Base-by-base conservation (phyloP, 2,329 filamentous ascomycete genomes). In the Pezizomycotina sp. region DNA sequence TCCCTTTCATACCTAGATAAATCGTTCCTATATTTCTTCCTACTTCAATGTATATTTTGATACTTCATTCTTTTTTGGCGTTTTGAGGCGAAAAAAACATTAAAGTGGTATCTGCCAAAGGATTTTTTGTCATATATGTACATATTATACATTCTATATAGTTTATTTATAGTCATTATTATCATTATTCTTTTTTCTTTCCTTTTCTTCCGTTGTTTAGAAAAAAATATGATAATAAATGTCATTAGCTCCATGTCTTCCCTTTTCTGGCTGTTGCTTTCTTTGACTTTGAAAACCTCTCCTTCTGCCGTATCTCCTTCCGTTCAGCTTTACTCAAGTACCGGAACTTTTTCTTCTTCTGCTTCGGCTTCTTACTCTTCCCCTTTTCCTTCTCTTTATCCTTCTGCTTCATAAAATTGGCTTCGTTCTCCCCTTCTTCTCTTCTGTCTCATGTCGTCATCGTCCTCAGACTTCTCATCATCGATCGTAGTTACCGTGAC, bases 401-500 rank as follows among this genome's bases (percentile, higher is more conserved):
- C 34, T 61, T 59, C 24, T 43, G 52, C 35, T 56, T 50, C 26
- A 50, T 26, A 38, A 42, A 45, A 35, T 53, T 56, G 1, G 53
- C 52, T 7, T 53, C 55, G 9, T 53, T 53, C 15, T 51, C 52
- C 16, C 55, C 49, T 6, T 51, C 52, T 10, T 52, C 51, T n/a
- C 51, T 49, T 31, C 57, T 56, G 4, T 58, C 27, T 7, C 55
- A 14, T 60, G n/a, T 58, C 56, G 14, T 34, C 38, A 6, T 56
- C 53, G 3, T 38, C 6, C 49, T 54, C 41, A 52, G 56, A 38
- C n/a, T 60, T 49, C 27, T 61, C 55, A 2, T 91, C 69, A 45
- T 76, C 77, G 48, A 98, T 82, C 7, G 79, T 77, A 56, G 93
- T 86, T 1, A 98, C 74, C 0, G 81, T 93, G 16, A 98, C 89